These are phyloP conservation scores for Hamigera avellanea DNA, from an alignment of 495 filamentous ascomycete genomes.

Conservation along the genomic window DNA sequence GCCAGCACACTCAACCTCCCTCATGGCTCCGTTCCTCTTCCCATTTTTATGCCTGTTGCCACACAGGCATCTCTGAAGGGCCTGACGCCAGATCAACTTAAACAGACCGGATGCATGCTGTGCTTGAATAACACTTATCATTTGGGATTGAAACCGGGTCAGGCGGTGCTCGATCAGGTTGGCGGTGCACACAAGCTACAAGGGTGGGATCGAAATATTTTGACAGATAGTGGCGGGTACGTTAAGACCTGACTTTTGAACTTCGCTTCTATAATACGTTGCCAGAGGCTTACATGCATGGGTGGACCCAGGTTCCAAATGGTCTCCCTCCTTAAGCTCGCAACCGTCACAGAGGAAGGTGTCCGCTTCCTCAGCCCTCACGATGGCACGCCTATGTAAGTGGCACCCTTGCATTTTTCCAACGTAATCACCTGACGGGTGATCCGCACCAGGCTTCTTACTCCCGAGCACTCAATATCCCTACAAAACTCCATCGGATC, in stretches of 20 bases:
- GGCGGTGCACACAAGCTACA: slow-evolving; percentile 91
- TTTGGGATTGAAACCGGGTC: slow-evolving; percentile 86
- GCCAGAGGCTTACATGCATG: not conserved
- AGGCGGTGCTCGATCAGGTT: slow-evolving; percentile 71
- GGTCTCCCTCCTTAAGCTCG: slow-evolving; percentile 91
- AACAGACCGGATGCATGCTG: slow-evolving; percentile 75
- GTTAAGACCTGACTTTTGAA: slow-evolving; percentile 20
- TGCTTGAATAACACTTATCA: slow-evolving; percentile 98
- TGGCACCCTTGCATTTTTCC: slow-evolving; percentile 1
- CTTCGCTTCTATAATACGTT: not conserved
- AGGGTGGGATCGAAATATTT: slow-evolving; percentile 87
- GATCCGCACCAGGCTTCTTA: slow-evolving; percentile 74
- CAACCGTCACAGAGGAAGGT: slow-evolving; percentile 88
- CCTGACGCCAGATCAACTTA: slow-evolving; percentile 82
- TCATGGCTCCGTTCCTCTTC: slow-evolving; percentile 80
- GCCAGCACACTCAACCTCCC: slow-evolving; percentile 84
- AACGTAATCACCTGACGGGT: too few species aligned
- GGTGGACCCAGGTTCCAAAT: slow-evolving; percentile 72
- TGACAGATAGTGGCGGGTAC: slow-evolving; percentile 96
- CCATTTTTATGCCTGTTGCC: slow-evolving; percentile 96
- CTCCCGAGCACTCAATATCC: slow-evolving; percentile 92
- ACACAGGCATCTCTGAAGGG: slow-evolving; percentile 97
- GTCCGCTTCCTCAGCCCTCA: slow-evolving; percentile 91
- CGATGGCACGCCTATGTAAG: slow-evolving; percentile 83
- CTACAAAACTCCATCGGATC: slow-evolving; percentile 95